Base-by-base conservation (phyloP, 2,329 filamentous ascomycete species). In the Penicillium sp. region DNA sequence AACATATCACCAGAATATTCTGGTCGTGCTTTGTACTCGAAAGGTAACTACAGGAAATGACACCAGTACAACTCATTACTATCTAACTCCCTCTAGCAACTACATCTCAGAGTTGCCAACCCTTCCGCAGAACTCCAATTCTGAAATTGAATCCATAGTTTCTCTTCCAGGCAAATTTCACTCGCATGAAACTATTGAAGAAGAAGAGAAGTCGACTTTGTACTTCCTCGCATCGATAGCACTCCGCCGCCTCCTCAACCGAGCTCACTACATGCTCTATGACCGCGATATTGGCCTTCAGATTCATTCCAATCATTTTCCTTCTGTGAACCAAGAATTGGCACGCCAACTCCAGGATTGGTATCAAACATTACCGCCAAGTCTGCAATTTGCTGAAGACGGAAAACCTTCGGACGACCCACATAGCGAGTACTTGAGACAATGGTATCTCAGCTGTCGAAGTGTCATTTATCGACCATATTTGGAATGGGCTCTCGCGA, bases 21-120 rank as follows among this genome's bases (percentile, higher is more conserved):
- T 55, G 53, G 53, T 55, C 53, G 1, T 55, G 53, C 53, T 55
- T 51, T 38, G 47, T 55, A 35, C 23, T 55, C 36, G 53, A 55
- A 32, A 55, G 52, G 52, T 55, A 13, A 50, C 23, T 4, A 27
- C 6, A 26, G 7, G 13, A 23, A 23, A 23, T 23, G 23, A 23
- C 5, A 23, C 23, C 23, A 11, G 4, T 42, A 27, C 11, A 4
- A 4, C 13, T 16, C 2, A 30, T 40, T 10, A 36, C 35, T 4
- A 30, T 7, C 29, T 45, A 13, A 51, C 14, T 16, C 7, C 41
- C 2, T 18, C 9, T 35, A 55, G 47, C 16, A 51, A 55, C 36
- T 55, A 55, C 26, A 41, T 55, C 47, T 51, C 53, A 8, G 53
- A 55, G 30, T n/a, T 55, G 16, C 47, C 53, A 2, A 32, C 53